Conservation (phyloP, 305 asterid genomes). For the Striga hermonthica region DNA sequence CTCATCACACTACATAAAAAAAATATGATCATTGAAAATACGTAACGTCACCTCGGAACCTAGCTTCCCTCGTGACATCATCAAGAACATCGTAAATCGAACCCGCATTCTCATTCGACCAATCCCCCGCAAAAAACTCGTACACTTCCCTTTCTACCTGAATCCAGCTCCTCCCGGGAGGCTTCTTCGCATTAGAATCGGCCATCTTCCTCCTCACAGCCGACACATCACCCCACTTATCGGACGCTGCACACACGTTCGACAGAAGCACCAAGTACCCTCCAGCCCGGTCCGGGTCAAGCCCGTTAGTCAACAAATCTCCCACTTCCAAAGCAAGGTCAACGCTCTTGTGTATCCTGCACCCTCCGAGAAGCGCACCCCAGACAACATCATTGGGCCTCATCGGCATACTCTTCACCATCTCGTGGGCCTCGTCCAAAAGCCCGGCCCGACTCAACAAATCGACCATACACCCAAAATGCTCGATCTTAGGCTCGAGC, state of each 20-base stretch:
- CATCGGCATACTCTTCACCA: slow-evolving; percentile 72
- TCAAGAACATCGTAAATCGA: slow-evolving; percentile 44
- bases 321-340: slow-evolving; percentile 59
- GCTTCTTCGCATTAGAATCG: slow-evolving; percentile 43
- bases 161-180: slow-evolving; percentile 71
- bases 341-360: slow-evolving; percentile 59
- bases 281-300: slow-evolving; percentile 50
- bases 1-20: no score
- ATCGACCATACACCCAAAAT: slow-evolving; percentile 88
- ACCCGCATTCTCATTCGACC: slow-evolving; percentile 41
- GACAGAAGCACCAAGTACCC: slow-evolving; percentile 69
- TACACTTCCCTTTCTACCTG: slow-evolving; percentile 45
- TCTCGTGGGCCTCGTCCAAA: slow-evolving; percentile 53
- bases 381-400: slow-evolving; percentile 73
- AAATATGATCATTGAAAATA: neutral
- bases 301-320: slow-evolving; percentile 39
- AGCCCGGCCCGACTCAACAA: slow-evolving; percentile 77
- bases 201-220: slow-evolving; percentile 50
- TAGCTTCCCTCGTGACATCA: slow-evolving; percentile 39
- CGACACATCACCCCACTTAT: slow-evolving; percentile 68
- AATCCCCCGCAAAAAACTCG: slow-evolving; percentile 54
- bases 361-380: slow-evolving; percentile 91
- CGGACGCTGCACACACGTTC: slow-evolving; percentile 55
- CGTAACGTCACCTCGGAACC: slow-evolving; percentile 30
- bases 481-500: slow-evolving; percentile 59